phyloP scores from a whole-genome alignment of 192 early-diverging fungal genomes.

The Coemansia sp. region DNA sequence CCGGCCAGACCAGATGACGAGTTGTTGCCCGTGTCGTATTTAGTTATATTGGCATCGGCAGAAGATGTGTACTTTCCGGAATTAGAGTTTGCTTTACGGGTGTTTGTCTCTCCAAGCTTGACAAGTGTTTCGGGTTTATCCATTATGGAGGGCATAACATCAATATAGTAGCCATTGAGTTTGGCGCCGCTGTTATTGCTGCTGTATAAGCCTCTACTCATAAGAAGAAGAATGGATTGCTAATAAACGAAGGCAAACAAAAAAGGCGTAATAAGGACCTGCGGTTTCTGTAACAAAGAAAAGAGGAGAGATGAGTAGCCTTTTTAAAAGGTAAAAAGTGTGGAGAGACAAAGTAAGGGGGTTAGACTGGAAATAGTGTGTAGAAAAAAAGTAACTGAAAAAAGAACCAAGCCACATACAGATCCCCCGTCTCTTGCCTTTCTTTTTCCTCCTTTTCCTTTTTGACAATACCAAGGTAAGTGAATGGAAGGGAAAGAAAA shows the following conservation, averaged over 20 bases:
- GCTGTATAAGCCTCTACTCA: conserved; percentile 9
- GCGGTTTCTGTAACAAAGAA: neutral
- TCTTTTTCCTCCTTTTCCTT: too few relatives aligned
- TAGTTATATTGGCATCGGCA: neutral
- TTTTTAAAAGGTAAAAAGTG: neutral
- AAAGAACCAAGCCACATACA: too few relatives aligned
- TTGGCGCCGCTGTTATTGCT: neutral
- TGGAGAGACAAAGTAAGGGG: neutral
- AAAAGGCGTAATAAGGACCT: neutral
- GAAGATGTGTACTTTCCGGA: neutral
- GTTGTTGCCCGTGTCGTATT: neutral
- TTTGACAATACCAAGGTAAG: neutral
- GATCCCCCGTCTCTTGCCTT: too few relatives aligned
- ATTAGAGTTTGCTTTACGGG: neutral
- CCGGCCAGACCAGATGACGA: neutral
- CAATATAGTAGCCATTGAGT: conserved; percentile 10
- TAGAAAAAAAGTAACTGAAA: too few relatives aligned
- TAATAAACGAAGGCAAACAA: neutral
- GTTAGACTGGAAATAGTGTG: too few relatives aligned
- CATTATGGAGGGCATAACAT: conserved; percentile 25
- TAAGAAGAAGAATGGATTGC: neutral
- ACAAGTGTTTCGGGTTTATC: conserved; percentile 18
- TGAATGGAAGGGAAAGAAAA: neutral
- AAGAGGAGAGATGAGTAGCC: neutral
- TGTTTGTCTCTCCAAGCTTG: neutral